Conservation (phyloP, 2,329 filamentous ascomycete species). For the Tolypocladium nubicola region DNA sequence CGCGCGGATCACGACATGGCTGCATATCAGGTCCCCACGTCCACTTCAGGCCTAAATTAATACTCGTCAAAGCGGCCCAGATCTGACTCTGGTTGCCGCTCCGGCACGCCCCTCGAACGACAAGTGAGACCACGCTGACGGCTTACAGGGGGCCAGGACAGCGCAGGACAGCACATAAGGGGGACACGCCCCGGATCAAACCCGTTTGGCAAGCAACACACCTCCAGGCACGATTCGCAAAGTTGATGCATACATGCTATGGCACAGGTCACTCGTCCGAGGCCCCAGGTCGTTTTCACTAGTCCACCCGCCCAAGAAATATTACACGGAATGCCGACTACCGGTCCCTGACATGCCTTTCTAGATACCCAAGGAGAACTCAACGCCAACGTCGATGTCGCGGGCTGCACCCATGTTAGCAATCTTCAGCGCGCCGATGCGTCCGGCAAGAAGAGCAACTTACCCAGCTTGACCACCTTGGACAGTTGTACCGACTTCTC, state of each 20-base stretch:
- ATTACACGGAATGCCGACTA: slow-evolving; percentile 14
- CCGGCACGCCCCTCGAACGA: not conserved
- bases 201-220: slow-evolving; percentile 1
- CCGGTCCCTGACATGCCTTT: slow-evolving; percentile 5
- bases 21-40: not conserved
- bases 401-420: slow-evolving; percentile 48
- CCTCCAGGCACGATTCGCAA: not conserved
- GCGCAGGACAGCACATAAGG: not conserved
- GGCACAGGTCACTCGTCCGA: slow-evolving; percentile 7
- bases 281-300: not conserved
- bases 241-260: not conserved
- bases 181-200: not conserved
- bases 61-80: not conserved
- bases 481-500: slow-evolving; percentile 99
- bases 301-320: slow-evolving; percentile 9
- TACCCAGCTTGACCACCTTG: slow-evolving; percentile 97
- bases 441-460: slow-evolving; percentile 23
- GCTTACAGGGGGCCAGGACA: not conserved
- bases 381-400: slow-evolving; percentile 93
- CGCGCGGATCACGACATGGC: not conserved
- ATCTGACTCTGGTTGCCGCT: not conserved
- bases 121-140: not conserved
- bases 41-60: not conserved
- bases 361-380: slow-evolving; percentile 92
- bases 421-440: not conserved